Conservation (phyloP, 2,329 filamentous ascomycete genomes). For the Diaporthe aspalathi region DNA sequence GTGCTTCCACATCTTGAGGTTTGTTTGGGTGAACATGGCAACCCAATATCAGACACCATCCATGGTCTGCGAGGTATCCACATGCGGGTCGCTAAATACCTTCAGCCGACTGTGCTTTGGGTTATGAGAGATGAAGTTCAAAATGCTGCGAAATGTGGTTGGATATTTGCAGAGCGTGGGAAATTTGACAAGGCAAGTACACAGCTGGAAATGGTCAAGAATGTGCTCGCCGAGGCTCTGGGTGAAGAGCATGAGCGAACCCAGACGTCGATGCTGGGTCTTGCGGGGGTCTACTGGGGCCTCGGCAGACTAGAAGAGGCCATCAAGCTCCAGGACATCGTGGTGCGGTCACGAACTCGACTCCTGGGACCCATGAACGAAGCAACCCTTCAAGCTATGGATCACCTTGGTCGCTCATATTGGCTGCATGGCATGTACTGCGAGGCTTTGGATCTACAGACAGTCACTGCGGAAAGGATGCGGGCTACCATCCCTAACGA, state of each 20-base stretch:
- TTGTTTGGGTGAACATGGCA: neutral
- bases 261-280: neutral
- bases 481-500: neutral
- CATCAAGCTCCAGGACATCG: neutral
- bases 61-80: neutral
- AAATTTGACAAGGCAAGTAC: neutral
- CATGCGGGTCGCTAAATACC: neutral
- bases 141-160: neutral
- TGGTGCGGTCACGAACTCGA: neutral
- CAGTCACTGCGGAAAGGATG: neutral
- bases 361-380: neutral
- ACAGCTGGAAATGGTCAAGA: neutral
- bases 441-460: constrained; percentile 6
- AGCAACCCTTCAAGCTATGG: neutral
- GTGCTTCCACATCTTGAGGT: neutral
- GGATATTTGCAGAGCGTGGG: neutral
- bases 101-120: neutral
- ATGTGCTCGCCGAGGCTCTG: neutral
- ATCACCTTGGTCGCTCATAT: neutral
- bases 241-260: neutral
- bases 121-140: neutral
- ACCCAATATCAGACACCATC: neutral
- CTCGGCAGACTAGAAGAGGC: neutral
- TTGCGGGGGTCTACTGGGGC: neutral
- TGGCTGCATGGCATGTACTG: constrained; percentile 1